Percentiles rank a stretch among this genome's conserved stretches.
phyloP scores from a whole-genome alignment of 352 stramenopile genomes.

The Pythium guiyangense region DNA sequence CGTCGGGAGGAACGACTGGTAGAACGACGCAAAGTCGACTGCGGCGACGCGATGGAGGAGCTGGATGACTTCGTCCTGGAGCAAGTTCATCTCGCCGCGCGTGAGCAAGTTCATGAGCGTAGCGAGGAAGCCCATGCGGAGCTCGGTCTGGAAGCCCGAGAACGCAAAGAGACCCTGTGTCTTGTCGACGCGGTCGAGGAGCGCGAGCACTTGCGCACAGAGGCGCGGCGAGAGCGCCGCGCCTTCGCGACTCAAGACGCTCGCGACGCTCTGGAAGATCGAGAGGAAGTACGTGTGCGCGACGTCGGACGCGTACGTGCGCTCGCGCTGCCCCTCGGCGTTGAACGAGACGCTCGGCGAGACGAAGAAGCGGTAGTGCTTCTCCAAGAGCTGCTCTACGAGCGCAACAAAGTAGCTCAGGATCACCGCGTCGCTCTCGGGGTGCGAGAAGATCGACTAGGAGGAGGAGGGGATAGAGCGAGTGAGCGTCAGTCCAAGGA shows the following conservation, averaged over 20 bases:
- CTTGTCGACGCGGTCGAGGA: conserved; percentile 65
- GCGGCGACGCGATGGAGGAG: conserved; percentile 63
- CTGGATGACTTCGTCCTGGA: conserved; percentile 71
- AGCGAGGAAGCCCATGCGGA: conserved; percentile 71
- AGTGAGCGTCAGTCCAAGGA: no score
- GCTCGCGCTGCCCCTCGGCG: conserved; percentile 43
- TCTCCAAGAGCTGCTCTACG: conserved; percentile 71
- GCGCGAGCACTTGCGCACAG: conserved; percentile 65
- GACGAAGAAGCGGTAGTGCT: conserved; percentile 83
- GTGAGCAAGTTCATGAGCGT: conserved; percentile 79
- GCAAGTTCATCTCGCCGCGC: conserved; percentile 72
- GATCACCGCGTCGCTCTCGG: conserved; percentile 64
- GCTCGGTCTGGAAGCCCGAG: conserved; percentile 60
- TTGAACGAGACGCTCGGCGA: conserved; percentile 37
- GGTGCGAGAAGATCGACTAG: conserved; percentile 68
- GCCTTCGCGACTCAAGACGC: conserved; percentile 48
- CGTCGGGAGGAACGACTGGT: conserved; percentile 51
- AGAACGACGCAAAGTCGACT: conserved; percentile 78
- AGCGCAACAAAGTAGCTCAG: conserved; percentile 68
- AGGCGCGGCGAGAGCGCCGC: conserved; percentile 52
- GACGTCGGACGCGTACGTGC: conserved; percentile 54
- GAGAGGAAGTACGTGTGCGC: conserved; percentile 69
- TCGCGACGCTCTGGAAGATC: conserved; percentile 73
- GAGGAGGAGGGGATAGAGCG: background rate
- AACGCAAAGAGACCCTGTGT: conserved; percentile 66